Percentiles rank a stretch among this genome's conserved stretches.
phyloP scores from a whole-genome alignment of 192 early-diverging fungal genomes.

The Backusella luteola region DNA sequence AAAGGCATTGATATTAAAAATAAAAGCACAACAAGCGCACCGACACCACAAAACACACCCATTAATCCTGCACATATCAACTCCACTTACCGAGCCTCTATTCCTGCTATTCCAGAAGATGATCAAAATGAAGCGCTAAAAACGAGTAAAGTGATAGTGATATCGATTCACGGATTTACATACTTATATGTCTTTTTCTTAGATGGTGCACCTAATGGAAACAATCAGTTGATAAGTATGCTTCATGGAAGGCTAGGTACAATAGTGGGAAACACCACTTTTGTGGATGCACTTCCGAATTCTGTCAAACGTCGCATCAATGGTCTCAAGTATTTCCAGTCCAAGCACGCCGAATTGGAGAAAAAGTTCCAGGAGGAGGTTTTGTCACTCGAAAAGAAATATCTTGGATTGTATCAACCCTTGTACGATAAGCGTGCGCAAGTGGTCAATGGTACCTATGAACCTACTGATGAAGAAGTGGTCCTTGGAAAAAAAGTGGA shows the following conservation, averaged over 20 bases:
- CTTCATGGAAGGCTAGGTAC: constrained; percentile 74
- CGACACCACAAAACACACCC: constrained; percentile 58
- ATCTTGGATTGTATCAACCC: constrained; percentile 81
- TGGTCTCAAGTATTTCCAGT: constrained; percentile 84
- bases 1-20: neutral
- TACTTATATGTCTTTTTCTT: neutral
- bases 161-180: neutral
- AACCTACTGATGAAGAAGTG: constrained; percentile 91
- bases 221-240: constrained; percentile 64
- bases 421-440: constrained; percentile 86
- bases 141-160: neutral
- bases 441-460: constrained; percentile 73
- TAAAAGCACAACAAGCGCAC: constrained; percentile 25
- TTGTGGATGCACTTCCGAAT: constrained; percentile 52
- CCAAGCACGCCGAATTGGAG: constrained; percentile 87
- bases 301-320: constrained; percentile 84
- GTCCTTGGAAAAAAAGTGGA: constrained; percentile 54
- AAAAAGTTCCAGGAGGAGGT: constrained; percentile 92
- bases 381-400: constrained; percentile 95
- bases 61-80: constrained; percentile 54
- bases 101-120: constrained; percentile 48
- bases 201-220: constrained; percentile 43
- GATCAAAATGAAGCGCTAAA: neutral
- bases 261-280: constrained; percentile 69
- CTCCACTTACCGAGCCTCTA: constrained; percentile 42